A percentile compares a stretch with the other conserved stretches of the same genome.
Conservation (phyloP, 2,329 filamentous ascomycete genomes). For the Trichoderma harzianum region DNA sequence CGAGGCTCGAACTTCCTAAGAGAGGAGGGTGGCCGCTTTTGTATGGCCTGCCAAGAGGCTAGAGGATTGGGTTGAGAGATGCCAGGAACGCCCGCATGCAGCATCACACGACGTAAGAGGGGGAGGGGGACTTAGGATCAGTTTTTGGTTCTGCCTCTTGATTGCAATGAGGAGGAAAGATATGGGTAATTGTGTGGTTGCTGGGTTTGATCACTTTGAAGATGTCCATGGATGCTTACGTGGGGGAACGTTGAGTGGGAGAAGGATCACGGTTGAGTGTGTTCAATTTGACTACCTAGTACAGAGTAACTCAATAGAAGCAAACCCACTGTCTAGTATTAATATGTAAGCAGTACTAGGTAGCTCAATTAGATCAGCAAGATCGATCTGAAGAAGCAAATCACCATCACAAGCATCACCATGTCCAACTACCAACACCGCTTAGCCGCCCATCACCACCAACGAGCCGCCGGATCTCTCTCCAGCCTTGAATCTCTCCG, state of each 20-base stretch:
- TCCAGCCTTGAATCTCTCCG: background rate
- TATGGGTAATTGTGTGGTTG: background rate
- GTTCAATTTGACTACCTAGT: too few relatives aligned
- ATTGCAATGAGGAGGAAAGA: background rate
- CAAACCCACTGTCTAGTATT: background rate
- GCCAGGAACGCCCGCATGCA: background rate
- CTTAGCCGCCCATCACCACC: background rate
- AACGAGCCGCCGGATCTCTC: background rate
- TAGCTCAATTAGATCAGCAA: background rate
- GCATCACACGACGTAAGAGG: background rate
- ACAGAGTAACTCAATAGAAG: background rate
- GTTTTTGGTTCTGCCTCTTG: too few relatives aligned
- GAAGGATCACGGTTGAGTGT: background rate
- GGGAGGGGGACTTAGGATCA: too few relatives aligned
- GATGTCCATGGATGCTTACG: background rate
- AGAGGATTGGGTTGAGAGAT: background rate
- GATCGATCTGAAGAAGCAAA: background rate
- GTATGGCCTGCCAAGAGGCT: slow-evolving; percentile 15
- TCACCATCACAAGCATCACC: background rate
- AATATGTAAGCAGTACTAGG: background rate
- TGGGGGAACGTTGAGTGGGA: background rate
- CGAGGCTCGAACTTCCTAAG: slow-evolving; percentile 18
- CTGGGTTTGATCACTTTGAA: background rate
- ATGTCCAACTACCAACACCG: background rate
- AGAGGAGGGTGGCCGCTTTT: slow-evolving; percentile 8